phyloP scores from a whole-genome alignment of 345 rosid genomes.

The Durio zibethinus region DNA sequence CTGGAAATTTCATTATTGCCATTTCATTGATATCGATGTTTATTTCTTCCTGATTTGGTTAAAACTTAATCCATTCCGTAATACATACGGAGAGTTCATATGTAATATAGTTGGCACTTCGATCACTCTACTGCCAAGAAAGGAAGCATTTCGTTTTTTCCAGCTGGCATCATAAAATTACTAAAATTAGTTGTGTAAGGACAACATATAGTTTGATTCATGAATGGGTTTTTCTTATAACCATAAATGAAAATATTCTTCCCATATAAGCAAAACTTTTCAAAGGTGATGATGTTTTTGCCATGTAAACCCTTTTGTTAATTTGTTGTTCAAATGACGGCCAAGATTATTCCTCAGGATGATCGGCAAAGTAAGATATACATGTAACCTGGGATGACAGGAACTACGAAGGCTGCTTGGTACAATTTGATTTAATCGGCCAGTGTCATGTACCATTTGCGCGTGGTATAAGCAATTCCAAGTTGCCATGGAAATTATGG shows the following conservation, averaged over 20 bases:
- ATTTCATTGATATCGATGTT: too few relatives aligned
- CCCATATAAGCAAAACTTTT: background rate
- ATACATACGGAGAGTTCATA: background rate
- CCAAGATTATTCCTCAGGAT: background rate
- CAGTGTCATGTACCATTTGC: background rate
- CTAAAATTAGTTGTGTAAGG: background rate
- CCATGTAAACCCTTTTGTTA: background rate
- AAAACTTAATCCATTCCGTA: background rate
- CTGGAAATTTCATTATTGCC: slow-evolving; percentile 18
- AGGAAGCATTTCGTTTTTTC: too few relatives aligned
- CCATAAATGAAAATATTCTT: background rate
- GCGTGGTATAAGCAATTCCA: background rate
- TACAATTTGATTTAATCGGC: background rate
- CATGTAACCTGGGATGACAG: too few relatives aligned
- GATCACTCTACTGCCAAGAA: too few relatives aligned
- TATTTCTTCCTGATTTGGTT: background rate
- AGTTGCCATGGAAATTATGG: too few relatives aligned
- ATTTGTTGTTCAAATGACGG: background rate
- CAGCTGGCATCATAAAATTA: too few relatives aligned
- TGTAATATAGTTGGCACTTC: background rate
- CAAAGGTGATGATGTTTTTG: background rate
- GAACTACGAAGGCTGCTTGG: background rate
- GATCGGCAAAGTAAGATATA: too few relatives aligned
- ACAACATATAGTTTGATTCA: background rate
- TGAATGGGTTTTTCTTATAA: background rate